These are phyloP conservation scores for Podaxis mareebaensis DNA, from an alignment of 768 basidiomycete genomes.

Conservation along the genomic window DNA sequence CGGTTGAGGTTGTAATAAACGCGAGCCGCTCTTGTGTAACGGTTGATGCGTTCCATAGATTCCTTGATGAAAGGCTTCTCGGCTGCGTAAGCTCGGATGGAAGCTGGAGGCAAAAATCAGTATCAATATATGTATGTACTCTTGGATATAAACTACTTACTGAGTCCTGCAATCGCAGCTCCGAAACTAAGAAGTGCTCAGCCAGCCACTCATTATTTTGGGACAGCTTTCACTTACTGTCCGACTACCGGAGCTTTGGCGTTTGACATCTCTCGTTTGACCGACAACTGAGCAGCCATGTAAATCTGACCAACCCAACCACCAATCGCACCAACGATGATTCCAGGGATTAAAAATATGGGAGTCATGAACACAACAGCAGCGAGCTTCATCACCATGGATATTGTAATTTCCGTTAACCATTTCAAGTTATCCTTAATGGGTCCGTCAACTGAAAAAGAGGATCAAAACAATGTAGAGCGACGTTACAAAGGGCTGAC, in stretches of 20 bases:
- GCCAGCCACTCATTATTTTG: neutral
- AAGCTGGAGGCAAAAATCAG: slow-evolving; percentile 28
- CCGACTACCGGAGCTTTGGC: slow-evolving; percentile 43
- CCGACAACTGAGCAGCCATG: slow-evolving; percentile 44
- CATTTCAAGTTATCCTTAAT: slow-evolving; percentile 29
- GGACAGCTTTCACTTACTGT: slow-evolving; percentile 36
- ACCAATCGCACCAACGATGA: slow-evolving; percentile 23
- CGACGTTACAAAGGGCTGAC: slow-evolving; percentile 18
- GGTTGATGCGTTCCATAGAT: slow-evolving; percentile 51
- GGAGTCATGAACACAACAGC: slow-evolving; percentile 46
- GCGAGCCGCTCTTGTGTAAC: slow-evolving; percentile 43
- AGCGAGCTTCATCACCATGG: slow-evolving; percentile 40
- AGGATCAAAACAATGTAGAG: neutral
- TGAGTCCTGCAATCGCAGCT: slow-evolving; percentile 56
- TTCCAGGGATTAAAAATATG: slow-evolving; percentile 33
- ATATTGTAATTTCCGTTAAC: slow-evolving; percentile 30
- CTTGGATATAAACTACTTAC: slow-evolving; percentile 26
- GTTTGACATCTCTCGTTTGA: slow-evolving; percentile 46
- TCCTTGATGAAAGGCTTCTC: slow-evolving; percentile 46
- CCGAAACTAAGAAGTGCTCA: slow-evolving; percentile 38
- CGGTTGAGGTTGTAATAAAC: slow-evolving; percentile 52
- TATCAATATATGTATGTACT: neutral
- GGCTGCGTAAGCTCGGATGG: slow-evolving; percentile 64
- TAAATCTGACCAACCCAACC: slow-evolving; percentile 36
- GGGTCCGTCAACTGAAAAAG: slow-evolving; percentile 46